Percentiles rank a stretch among this genome's conserved stretches.
Conservation (phyloP, 352 stramenopile species). For the Globisporangium cylindrosporum region DNA sequence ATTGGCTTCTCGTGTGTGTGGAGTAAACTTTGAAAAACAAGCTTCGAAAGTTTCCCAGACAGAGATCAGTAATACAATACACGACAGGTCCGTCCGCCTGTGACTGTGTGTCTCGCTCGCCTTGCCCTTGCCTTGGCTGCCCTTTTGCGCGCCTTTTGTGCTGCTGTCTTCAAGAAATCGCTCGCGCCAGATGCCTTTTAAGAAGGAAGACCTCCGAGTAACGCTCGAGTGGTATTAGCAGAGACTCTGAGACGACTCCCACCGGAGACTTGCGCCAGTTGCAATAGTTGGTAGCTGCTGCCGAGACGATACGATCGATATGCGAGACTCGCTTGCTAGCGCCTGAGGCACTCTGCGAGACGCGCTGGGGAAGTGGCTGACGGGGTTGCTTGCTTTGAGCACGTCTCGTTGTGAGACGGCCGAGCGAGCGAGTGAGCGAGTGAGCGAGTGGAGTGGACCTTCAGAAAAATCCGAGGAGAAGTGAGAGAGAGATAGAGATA, state of each 20-base stretch:
- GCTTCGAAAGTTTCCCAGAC: neutral
- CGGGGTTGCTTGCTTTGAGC: neutral
- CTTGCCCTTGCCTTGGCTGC: neutral
- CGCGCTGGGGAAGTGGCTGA: neutral
- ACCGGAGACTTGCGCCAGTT: neutral
- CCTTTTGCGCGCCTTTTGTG: neutral
- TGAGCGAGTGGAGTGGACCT: neutral
- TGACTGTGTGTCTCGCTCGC: too few relatives aligned
- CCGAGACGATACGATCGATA: neutral
- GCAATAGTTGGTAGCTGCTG: neutral
- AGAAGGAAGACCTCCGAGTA: neutral
- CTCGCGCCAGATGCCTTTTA: neutral
- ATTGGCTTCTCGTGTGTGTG: neutral
- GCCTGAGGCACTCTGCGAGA: neutral
- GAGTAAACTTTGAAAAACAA: neutral
- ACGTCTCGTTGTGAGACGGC: conserved; percentile 10
- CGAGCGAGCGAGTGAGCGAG: too few relatives aligned
- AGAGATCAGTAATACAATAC: neutral
- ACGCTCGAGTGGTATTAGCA: neutral
- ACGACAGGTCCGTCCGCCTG: neutral
- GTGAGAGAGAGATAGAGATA: neutral
- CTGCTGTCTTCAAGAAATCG: conserved; percentile 4
- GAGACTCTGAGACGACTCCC: too few relatives aligned
- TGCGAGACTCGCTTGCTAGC: neutral
- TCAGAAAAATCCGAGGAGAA: neutral